Percentiles rank a stretch among this genome's conserved stretches.
Evolutionary conservation across 306 rosid genomes (phyloP).

Genomic region (Pyrus communis): DNA sequence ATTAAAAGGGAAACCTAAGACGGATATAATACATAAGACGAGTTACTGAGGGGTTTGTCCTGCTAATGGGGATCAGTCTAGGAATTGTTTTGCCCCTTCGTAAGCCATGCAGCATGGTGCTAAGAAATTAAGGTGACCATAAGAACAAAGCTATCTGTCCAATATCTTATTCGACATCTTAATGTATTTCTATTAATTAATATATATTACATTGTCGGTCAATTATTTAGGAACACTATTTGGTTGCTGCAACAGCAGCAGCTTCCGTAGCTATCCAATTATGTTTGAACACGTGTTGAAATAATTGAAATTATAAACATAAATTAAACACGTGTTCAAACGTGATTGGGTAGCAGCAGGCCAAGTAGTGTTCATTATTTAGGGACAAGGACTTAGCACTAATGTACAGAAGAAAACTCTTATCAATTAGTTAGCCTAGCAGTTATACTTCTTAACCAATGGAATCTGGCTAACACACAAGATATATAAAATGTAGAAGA

Average conservation of each 20-base stretch:
- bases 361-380: background rate
- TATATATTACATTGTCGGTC: background rate
- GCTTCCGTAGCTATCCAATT: too few relatives aligned
- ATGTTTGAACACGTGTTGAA: too few relatives aligned
- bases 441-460: background rate
- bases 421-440: background rate
- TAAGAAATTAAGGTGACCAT: background rate
- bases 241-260: too few relatives aligned
- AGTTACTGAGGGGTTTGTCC: background rate
- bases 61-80: background rate
- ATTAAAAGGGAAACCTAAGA: conserved; percentile 14
- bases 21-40: background rate
- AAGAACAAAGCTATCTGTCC: background rate
- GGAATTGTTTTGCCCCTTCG: background rate
- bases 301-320: too few relatives aligned
- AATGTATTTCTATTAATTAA: too few relatives aligned
- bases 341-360: too few relatives aligned
- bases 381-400: background rate
- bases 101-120: background rate
- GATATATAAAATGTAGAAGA: background rate
- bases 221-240: background rate
- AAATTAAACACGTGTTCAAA: too few relatives aligned
- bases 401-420: background rate
- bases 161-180: background rate
- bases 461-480: background rate